Conservation (phyloP, 2,329 filamentous ascomycete species). For the Phialophora verrucosa region DNA sequence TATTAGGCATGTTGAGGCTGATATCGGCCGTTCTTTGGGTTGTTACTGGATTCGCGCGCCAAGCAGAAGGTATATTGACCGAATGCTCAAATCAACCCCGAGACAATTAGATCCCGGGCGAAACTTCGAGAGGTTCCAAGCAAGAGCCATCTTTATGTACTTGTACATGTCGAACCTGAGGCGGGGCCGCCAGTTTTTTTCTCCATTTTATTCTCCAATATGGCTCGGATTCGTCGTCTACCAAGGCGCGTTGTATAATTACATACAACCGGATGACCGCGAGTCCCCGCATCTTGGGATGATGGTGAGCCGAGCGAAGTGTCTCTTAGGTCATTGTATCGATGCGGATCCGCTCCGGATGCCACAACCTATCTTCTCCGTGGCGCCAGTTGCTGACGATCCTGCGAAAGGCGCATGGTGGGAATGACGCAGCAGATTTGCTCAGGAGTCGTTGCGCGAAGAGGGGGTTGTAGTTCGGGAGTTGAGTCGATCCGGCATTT, state of each 20-base stretch:
- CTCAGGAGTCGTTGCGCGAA: background rate
- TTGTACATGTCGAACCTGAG: background rate
- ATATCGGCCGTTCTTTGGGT: too few relatives aligned
- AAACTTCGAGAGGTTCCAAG: background rate
- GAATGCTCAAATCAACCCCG: background rate
- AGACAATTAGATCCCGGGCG: background rate
- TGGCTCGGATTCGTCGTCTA: background rate
- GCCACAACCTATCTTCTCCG: background rate
- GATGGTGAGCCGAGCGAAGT: background rate
- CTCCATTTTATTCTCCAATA: constrained; percentile 1
- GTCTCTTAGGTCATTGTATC: background rate
- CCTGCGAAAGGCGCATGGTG: background rate
- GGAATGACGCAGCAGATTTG: background rate
- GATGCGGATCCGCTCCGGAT: constrained; percentile 1
- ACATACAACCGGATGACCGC: background rate
- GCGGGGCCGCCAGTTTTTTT: background rate
- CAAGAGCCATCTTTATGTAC: background rate
- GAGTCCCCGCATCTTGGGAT: constrained; percentile 6
- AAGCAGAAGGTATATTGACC: background rate
- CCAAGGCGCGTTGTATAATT: background rate
- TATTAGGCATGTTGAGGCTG: constrained; percentile 26
- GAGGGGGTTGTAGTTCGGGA: background rate
- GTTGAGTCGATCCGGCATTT: background rate
- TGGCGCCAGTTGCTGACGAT: background rate
- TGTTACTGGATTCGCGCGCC: too few relatives aligned